Conservation (phyloP, 495 filamentous ascomycete species). For the Aspergillus leporis region DNA sequence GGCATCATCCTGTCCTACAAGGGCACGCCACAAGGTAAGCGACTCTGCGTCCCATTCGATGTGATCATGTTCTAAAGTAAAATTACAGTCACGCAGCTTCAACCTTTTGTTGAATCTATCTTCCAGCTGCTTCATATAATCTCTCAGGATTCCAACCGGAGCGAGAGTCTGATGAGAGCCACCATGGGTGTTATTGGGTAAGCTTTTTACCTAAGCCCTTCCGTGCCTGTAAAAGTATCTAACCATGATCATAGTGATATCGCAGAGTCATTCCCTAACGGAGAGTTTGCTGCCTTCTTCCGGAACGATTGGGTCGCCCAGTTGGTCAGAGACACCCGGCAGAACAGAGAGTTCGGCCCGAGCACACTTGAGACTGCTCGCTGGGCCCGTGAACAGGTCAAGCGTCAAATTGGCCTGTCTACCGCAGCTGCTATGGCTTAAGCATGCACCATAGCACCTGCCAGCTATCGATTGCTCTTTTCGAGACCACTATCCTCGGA, state of each 20-base stretch:
- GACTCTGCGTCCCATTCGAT: background rate
- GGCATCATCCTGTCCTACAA: slow-evolving; percentile 94
- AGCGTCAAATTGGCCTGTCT: slow-evolving; percentile 70
- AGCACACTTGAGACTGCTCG: slow-evolving; percentile 92
- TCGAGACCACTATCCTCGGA: slow-evolving; percentile 13
- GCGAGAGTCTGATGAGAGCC: slow-evolving; percentile 86
- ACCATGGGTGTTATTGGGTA: slow-evolving; percentile 97
- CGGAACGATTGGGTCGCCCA: slow-evolving; percentile 84
- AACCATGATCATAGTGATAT: slow-evolving; percentile 69
- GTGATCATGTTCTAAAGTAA: slow-evolving; percentile 26
- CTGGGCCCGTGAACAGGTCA: slow-evolving; percentile 97
- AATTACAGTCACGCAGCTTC: slow-evolving; percentile 61
- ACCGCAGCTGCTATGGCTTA: slow-evolving; percentile 41
- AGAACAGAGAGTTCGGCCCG: slow-evolving; percentile 76
- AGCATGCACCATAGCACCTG: slow-evolving; percentile 8
- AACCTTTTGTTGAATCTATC: slow-evolving; percentile 79
- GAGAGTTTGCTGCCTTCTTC: slow-evolving; percentile 81
- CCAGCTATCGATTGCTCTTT: slow-evolving; percentile 9
- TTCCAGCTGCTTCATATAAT: slow-evolving; percentile 86
- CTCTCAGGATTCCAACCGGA: slow-evolving; percentile 77
- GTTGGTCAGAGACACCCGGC: slow-evolving; percentile 83
- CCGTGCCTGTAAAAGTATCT: slow-evolving; percentile 27
- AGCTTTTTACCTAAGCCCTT: slow-evolving; percentile 29
- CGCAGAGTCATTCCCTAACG: slow-evolving; percentile 88
- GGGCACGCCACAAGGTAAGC: slow-evolving; percentile 53